phyloP scores from a whole-genome alignment of 148 eudicot genomes.

The Amaranthus hypochondriacus region DNA sequence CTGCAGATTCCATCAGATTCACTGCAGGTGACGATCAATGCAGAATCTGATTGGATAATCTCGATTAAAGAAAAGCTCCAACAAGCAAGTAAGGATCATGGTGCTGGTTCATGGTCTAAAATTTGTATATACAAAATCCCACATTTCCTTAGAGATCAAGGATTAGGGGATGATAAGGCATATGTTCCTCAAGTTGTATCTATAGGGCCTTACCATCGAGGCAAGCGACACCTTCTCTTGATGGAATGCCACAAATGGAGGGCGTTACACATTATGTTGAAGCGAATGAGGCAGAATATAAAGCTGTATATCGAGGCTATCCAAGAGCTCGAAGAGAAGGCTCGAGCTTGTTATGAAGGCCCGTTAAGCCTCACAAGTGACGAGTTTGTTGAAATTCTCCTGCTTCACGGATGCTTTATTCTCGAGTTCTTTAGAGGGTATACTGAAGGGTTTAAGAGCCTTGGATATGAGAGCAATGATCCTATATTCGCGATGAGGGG shows the following conservation, averaged over 20 bases:
- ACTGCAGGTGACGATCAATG: constrained; percentile 23
- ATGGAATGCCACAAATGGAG: constrained; percentile 93
- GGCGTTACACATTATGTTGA: constrained; percentile 51
- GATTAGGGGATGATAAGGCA: constrained; percentile 44
- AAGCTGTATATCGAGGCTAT: constrained; percentile 49
- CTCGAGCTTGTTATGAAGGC: constrained; percentile 67
- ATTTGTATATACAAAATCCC: constrained; percentile 69
- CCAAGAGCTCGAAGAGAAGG: constrained; percentile 53
- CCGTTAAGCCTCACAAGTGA: constrained; percentile 36
- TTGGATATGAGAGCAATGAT: constrained; percentile 74
- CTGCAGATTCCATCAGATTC: constrained; percentile 22
- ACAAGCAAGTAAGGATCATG: constrained; percentile 50
- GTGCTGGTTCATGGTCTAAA: constrained; percentile 53
- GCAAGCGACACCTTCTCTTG: constrained; percentile 36
- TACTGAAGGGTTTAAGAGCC: constrained; percentile 49
- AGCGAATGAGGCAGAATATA: constrained; percentile 46
- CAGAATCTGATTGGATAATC: constrained; percentile 61
- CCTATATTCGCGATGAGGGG: constrained; percentile 86
- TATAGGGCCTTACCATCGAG: constrained; percentile 78
- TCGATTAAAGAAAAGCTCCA: constrained; percentile 55
- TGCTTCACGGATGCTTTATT: constrained; percentile 71
- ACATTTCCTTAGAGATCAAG: constrained; percentile 46
- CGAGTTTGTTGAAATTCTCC: constrained; percentile 81
- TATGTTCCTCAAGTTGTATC: constrained; percentile 79
- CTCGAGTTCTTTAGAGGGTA: constrained; percentile 83